phyloP scores from a whole-genome alignment of 257 asterid genomes.

The Petrea volubilis region DNA sequence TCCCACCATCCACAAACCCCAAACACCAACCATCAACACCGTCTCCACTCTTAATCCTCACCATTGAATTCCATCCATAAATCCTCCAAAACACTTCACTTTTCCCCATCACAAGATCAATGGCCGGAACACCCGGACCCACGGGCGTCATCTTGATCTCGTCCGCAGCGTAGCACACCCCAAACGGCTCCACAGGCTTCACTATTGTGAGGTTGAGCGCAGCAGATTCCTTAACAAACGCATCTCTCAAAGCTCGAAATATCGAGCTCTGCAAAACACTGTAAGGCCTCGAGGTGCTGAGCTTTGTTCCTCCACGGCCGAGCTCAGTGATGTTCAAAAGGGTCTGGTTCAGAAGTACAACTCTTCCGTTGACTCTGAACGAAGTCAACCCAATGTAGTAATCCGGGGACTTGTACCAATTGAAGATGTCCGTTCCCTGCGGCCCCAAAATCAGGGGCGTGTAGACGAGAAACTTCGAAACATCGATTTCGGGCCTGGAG shows the following conservation, averaged over 20 bases:
- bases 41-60: neutral
- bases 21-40: conserved; percentile 33
- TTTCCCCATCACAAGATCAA: conserved; percentile 27
- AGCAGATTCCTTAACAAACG: conserved; percentile 27
- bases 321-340: conserved; percentile 20
- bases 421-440: conserved; percentile 18
- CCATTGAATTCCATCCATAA: conserved; percentile 40
- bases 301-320: conserved; percentile 35
- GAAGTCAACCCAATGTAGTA: conserved; percentile 38
- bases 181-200: conserved; percentile 29
- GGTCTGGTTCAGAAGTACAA: conserved; percentile 25
- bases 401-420: conserved; percentile 32
- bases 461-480: conserved; percentile 26
- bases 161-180: conserved; percentile 16
- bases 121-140: conserved; percentile 35
- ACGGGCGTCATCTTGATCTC: neutral
- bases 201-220: conserved; percentile 17
- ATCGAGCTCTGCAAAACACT: conserved; percentile 26
- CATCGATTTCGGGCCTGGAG: conserved; percentile 22
- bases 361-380: conserved; percentile 19
- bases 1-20: conserved; percentile 39
- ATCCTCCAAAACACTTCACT: conserved; percentile 29
- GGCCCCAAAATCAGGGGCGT: conserved; percentile 31
- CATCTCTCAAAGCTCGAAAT: conserved; percentile 23
- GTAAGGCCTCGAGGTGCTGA: conserved; percentile 33